phyloP scores from a whole-genome alignment of 495 filamentous ascomycete genomes.

The Penicillium egyptiacum region DNA sequence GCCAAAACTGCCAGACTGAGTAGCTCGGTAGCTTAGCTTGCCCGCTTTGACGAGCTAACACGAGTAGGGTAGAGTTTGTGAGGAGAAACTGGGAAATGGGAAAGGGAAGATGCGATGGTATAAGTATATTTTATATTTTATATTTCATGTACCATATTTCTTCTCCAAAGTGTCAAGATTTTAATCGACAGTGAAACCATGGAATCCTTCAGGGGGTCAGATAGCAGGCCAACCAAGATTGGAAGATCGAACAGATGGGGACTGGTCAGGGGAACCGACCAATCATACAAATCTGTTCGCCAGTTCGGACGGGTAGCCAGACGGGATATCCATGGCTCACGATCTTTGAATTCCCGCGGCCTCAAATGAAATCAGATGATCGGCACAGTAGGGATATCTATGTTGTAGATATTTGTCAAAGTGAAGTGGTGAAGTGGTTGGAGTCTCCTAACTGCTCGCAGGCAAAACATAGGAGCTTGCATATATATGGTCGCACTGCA shows the following conservation, averaged over 20 bases:
- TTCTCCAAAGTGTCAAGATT: too few relatives aligned
- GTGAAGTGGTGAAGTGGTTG: background rate
- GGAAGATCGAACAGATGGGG: too few relatives aligned
- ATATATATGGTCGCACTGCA: constrained; percentile 2
- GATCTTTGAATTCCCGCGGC: constrained; percentile 2
- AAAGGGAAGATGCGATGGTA: too few relatives aligned
- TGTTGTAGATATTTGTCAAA: too few relatives aligned
- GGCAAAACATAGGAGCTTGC: constrained; percentile 14
- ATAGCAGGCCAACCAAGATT: too few relatives aligned
- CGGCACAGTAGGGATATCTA: constrained; percentile 1
- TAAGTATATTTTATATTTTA: too few relatives aligned
- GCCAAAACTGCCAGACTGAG: background rate
- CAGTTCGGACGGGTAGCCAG: background rate
- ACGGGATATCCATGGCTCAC: background rate
- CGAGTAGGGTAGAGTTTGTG: background rate
- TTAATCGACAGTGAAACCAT: too few relatives aligned
- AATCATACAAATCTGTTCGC: too few relatives aligned
- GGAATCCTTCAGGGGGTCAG: too few relatives aligned
- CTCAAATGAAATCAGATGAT: constrained; percentile 5
- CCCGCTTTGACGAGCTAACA: background rate
- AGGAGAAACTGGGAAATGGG: too few relatives aligned
- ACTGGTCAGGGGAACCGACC: too few relatives aligned
- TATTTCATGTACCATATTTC: too few relatives aligned
- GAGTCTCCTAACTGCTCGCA: constrained; percentile 18
- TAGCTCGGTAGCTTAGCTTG: constrained; percentile 1